A percentile compares a stretch with the other conserved stretches of the same genome.
These are phyloP conservation scores for Debaryomyces psychrophilus DNA, from an alignment of 1,139 yeast genomes.

Conservation along the genomic window DNA sequence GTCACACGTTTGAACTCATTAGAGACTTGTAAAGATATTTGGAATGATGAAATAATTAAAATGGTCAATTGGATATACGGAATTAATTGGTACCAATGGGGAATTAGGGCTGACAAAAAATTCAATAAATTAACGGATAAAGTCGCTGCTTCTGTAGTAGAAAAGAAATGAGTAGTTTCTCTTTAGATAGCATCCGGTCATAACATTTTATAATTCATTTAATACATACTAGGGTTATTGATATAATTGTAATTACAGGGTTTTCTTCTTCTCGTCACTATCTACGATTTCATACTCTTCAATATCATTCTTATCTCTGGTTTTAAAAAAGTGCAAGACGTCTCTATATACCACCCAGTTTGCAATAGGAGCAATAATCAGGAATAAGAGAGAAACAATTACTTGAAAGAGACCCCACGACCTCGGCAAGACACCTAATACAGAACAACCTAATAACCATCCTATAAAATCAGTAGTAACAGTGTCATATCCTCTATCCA, in stretches of 20 bases:
- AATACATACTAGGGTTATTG: neutral
- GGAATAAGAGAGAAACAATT: conserved; percentile 50
- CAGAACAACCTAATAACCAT: conserved; percentile 72
- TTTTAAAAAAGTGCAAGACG: conserved; percentile 51
- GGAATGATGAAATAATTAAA: conserved; percentile 76
- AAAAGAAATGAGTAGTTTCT: conserved; percentile 20
- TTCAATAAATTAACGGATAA: conserved; percentile 36
- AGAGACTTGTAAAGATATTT: conserved; percentile 76
- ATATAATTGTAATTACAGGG: neutral
- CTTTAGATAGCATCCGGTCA: neutral
- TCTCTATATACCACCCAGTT: conserved; percentile 57
- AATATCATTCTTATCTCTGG: conserved; percentile 14
- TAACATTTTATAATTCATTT: neutral
- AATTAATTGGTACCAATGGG: conserved; percentile 52
- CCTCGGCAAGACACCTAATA: conserved; percentile 73
- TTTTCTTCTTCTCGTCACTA: neutral
- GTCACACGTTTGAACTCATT: conserved; percentile 32
- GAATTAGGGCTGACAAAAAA: conserved; percentile 41
- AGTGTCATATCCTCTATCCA: conserved; percentile 70
- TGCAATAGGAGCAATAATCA: conserved; percentile 67
- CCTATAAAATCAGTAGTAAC: conserved; percentile 85
- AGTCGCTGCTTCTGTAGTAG: conserved; percentile 27
- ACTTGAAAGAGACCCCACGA: conserved; percentile 59
- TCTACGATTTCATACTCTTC: conserved; percentile 8
- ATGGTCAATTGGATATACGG: conserved; percentile 69